A percentile compares a stretch with the other conserved stretches of the same genome.
Evolutionary conservation across 2,329 filamentous ascomycete species (phyloP).

Genomic region (Aspergillus cejpii): DNA sequence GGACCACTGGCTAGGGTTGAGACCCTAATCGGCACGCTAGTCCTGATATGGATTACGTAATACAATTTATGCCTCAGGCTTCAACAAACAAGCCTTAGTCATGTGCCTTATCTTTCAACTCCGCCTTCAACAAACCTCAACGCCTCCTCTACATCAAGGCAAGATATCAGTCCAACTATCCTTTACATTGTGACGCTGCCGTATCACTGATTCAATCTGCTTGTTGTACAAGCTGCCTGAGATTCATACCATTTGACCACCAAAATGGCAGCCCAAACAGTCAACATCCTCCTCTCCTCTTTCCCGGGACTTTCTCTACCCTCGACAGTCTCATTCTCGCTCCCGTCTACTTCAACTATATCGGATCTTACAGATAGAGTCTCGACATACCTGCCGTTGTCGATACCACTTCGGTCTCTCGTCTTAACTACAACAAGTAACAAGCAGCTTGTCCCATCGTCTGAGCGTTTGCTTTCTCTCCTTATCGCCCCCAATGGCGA

Average conservation of each 20-base stretch:
- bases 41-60: slow-evolving; percentile 13
- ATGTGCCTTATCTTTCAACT: slow-evolving; percentile 10
- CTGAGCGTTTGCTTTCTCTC: slow-evolving; percentile 54
- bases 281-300: slow-evolving; percentile 80
- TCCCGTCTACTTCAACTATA: slow-evolving; percentile 59
- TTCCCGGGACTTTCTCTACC: slow-evolving; percentile 79
- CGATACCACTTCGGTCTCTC: slow-evolving; percentile 53
- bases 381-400: slow-evolving; percentile 51
- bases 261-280: slow-evolving; percentile 51
- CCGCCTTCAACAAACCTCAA: neutral
- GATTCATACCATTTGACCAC: neutral
- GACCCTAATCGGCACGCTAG: slow-evolving; percentile 22
- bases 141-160: neutral
- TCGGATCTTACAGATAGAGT: slow-evolving; percentile 60
- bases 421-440: slow-evolving; percentile 78
- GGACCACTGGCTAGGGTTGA: slow-evolving; percentile 25
- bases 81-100: slow-evolving; percentile 3
- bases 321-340: slow-evolving; percentile 70
- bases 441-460: slow-evolving; percentile 54
- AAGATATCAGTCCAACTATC: neutral
- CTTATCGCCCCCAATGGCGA: slow-evolving; percentile 44
- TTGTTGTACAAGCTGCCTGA: neutral
- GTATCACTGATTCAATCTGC: neutral
- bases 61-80: slow-evolving; percentile 3
- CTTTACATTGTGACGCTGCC: neutral